Conservation (phyloP, 2,329 filamentous ascomycete genomes). For the Colletotrichum australisinense region DNA sequence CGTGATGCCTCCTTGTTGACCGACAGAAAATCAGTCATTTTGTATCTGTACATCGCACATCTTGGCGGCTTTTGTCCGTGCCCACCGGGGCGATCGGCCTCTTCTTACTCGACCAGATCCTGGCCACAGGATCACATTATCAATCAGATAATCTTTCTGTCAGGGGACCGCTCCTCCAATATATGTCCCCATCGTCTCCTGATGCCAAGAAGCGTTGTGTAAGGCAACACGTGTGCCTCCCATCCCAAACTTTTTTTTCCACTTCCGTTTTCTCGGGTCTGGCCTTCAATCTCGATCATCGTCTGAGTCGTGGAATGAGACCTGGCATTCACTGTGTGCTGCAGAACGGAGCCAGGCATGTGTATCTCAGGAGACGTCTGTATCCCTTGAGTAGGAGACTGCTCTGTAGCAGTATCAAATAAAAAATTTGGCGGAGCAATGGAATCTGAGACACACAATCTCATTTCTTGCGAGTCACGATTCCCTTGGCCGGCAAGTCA, state of each 20-base stretch:
- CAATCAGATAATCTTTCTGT: conserved; percentile 27
- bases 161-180: neutral
- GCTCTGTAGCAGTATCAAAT: neutral
- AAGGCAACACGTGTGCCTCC: neutral
- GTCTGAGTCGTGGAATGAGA: neutral
- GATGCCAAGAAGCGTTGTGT: neutral
- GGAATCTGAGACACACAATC: conserved; percentile 19
- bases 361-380: neutral
- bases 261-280: neutral
- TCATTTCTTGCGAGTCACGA: conserved; percentile 1
- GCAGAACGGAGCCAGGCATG: neutral
- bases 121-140: conserved; percentile 7
- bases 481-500: neutral
- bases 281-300: conserved; percentile 1
- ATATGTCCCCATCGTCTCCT: neutral
- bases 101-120: neutral
- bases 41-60: neutral
- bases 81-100: conserved; percentile 1
- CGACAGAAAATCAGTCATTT: neutral
- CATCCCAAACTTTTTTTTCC: neutral
- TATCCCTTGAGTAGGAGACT: neutral
- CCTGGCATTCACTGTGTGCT: neutral
- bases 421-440: neutral
- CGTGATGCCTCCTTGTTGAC: neutral
- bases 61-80: conserved; percentile 6